Evolutionary conservation across 78 protist species (phyloP).

Genomic region (Ministeria vibrans): DNA sequence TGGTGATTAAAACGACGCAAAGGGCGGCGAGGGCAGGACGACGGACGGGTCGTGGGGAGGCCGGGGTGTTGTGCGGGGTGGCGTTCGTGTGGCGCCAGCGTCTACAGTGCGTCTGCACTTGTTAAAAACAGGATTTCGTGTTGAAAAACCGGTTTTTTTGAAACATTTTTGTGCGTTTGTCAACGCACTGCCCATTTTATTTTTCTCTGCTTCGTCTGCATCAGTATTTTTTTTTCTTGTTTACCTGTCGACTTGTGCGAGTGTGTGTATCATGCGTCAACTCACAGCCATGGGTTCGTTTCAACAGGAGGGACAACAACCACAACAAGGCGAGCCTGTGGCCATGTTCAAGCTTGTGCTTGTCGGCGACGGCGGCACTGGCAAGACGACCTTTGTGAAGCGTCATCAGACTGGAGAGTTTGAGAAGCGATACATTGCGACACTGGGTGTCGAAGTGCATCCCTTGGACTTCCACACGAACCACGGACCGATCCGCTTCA

Average conservation of each 20-base stretch:
- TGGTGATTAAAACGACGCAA: too few relatives aligned
- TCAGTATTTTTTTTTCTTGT: neutral
- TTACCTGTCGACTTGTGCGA: neutral
- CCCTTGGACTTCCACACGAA: slow-evolving; percentile 92
- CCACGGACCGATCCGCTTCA: slow-evolving; percentile 86
- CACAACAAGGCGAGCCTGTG: neutral
- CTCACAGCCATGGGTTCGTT: neutral
- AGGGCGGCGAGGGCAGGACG: too few relatives aligned
- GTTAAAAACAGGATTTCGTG: too few relatives aligned
- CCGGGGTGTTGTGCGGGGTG: too few relatives aligned
- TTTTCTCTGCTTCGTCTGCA: neutral
- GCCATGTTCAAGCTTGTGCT: slow-evolving; percentile 70
- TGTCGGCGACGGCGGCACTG: slow-evolving; percentile 97
- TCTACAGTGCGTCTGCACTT: too few relatives aligned
- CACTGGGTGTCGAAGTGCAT: slow-evolving; percentile 89
- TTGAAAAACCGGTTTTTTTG: too few relatives aligned
- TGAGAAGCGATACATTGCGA: slow-evolving; percentile 75
- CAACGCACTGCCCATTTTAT: neutral
- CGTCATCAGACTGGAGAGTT: slow-evolving; percentile 99
- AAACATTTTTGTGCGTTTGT: neutral
- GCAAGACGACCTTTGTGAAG: slow-evolving; percentile 99
- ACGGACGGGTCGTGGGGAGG: too few relatives aligned
- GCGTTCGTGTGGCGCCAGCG: too few relatives aligned
- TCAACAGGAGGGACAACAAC: neutral
- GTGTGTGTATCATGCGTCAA: neutral